Percentiles rank a stretch among this genome's conserved stretches.
Conservation (phyloP, 495 filamentous ascomycete species). For the Margaritispora aquatica region DNA sequence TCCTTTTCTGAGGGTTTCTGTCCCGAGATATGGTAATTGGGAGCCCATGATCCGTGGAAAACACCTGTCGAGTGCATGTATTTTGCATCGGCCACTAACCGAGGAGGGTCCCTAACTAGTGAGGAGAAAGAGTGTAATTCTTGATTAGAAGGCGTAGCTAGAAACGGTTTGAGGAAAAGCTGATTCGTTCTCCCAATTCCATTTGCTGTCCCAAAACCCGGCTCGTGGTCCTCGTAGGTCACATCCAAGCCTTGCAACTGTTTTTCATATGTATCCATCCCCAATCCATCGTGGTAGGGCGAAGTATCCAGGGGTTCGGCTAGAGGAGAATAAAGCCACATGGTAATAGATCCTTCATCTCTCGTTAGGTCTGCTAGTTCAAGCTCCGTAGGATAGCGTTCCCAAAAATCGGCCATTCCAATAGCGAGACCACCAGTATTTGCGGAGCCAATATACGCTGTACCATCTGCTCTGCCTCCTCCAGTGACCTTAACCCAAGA, state of each 20-base stretch:
- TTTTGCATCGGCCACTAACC: not conserved
- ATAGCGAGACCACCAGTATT: not conserved
- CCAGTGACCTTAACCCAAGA: conserved; percentile 1
- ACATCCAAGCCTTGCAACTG: conserved; percentile 1
- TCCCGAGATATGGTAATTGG: not conserved
- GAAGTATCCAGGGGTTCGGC: not conserved
- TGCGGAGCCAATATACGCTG: not conserved
- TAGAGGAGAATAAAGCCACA: not conserved
- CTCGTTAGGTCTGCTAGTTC: not conserved
- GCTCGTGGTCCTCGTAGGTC: conserved; percentile 1
- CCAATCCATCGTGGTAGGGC: not conserved
- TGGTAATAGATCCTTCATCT: not conserved
- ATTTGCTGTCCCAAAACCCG: not conserved
- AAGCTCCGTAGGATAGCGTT: not conserved
- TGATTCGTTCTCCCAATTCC: conserved; percentile 2
- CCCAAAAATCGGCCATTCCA: conserved; percentile 1
- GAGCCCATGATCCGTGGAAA: not conserved
- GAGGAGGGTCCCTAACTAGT: not conserved
- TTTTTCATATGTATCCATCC: not conserved
- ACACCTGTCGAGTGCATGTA: conserved; percentile 1
- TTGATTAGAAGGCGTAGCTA: not conserved
- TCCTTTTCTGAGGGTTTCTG: not conserved
- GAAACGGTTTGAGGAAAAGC: not conserved
- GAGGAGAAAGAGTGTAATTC: not conserved
- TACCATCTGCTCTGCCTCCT: not conserved